Conservation (phyloP, 1,139 yeast species). For the Torulaspora globosa region DNA sequence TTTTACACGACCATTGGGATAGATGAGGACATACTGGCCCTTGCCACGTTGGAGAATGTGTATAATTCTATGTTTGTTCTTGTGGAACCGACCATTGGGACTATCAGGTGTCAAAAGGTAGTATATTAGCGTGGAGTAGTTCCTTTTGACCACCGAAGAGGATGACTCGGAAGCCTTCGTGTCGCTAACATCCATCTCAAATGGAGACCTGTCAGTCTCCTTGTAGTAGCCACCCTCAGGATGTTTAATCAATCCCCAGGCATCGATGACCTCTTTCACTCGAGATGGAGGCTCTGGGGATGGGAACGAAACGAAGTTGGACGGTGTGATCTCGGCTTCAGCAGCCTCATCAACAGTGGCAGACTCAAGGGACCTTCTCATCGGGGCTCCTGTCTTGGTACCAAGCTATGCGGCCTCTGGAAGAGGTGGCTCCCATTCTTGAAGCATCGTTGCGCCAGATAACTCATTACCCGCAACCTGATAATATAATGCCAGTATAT, state of each 20-base stretch:
- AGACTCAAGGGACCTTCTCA: constrained; percentile 6
- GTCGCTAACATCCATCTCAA: constrained; percentile 39
- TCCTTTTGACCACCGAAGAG: constrained; percentile 25
- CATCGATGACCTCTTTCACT: constrained; percentile 30
- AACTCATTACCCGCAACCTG: not conserved
- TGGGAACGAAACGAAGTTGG: constrained; percentile 22
- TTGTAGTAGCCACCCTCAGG: constrained; percentile 50
- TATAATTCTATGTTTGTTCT: constrained; percentile 46
- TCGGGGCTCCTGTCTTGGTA: not conserved
- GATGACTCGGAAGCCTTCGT: not conserved
- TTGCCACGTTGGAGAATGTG: constrained; percentile 49
- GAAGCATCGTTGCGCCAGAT: not conserved
- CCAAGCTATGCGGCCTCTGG: not conserved
- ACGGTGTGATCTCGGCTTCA: constrained; percentile 12
- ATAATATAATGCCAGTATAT: not conserved
- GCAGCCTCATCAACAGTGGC: constrained; percentile 19
- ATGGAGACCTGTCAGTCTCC: constrained; percentile 48
- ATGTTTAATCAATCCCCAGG: constrained; percentile 39
- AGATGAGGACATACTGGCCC: constrained; percentile 47
- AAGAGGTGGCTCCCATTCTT: not conserved
- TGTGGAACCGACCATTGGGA: constrained; percentile 46
- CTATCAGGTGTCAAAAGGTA: constrained; percentile 46
- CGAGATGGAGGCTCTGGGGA: constrained; percentile 21
- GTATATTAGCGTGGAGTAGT: constrained; percentile 45
- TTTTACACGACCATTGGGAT: constrained; percentile 45